Percentiles rank a stretch among this genome's conserved stretches.
Conservation (phyloP, 179 eudicot species). For the Beta lomatogona region DNA sequence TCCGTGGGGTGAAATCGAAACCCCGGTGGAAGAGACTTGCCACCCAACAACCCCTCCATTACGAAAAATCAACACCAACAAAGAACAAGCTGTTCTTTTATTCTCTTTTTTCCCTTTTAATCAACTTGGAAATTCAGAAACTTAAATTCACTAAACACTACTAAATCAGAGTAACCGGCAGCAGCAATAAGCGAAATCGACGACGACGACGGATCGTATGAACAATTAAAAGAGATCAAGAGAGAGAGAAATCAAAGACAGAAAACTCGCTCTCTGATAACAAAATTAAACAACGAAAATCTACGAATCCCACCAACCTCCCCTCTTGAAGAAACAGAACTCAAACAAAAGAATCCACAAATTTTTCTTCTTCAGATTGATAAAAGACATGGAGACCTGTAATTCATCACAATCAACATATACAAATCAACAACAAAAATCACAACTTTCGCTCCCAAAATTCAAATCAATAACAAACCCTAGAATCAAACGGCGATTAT, state of each 20-base stretch:
- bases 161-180: not conserved
- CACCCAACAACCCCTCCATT: slow-evolving; percentile 33
- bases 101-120: not conserved
- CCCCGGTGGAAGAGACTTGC: slow-evolving; percentile 49
- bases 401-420: not conserved
- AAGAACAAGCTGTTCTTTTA: slow-evolving; percentile 17
- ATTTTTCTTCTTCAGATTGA: slow-evolving; percentile 47
- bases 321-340: slow-evolving; percentile 51
- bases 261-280: slow-evolving; percentile 11
- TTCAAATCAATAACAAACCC: not conserved
- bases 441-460: not conserved
- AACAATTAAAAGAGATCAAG: not conserved
- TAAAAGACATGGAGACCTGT: slow-evolving; percentile 60
- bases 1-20: slow-evolving; percentile 85
- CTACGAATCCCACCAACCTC: slow-evolving; percentile 46
- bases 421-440: not conserved
- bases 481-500: not conserved
- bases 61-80: not conserved
- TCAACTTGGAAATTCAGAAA: not conserved
- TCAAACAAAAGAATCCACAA: slow-evolving; percentile 49
- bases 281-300: not conserved
- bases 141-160: not conserved
- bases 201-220: not conserved
- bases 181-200: not conserved
- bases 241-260: not conserved